Evolutionary conservation across 495 filamentous ascomycete species (phyloP), one percentile per base, ranked within the genome.

Genomic region (Rhypophila decipiens): DNA sequence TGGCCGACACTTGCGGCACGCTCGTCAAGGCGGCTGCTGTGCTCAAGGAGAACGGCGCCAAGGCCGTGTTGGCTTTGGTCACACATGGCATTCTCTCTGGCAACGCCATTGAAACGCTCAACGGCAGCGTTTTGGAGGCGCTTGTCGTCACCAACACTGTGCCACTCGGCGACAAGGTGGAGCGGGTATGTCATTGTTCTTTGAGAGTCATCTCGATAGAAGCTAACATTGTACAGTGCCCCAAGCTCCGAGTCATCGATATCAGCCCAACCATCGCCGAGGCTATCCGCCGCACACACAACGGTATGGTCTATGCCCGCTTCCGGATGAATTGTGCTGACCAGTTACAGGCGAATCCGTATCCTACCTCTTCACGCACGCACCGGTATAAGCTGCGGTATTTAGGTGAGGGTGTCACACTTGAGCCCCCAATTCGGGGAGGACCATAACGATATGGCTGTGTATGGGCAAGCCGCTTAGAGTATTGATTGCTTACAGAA

Each of bases 141-240:
- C 66, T 98, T 5, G 89, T 97, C 12, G 91, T 96, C 42, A 97
- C 94, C 24, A 98, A 98, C 69, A 98, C 90, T n/a, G 88, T 97
- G 22, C 91, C 91, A 33, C 80, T 95, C 47, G 76, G 77, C 43
- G 86, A 86, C 58, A 96, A 94, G 76, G 56, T 66, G 9, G 56
- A 72, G 13, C 62, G 69, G 11, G 61, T 64, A 42, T 39, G 58
- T 59, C 44, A 2, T 1, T 1, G 10, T 3, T 34, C 7, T 5
- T 20, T 36, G 0, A 5, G 5, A 19, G 3, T 19, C 3, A 11
- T 39, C 37, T 4, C 9, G 12, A 15, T 23, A 24, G 10, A 10
- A 3, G 19, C 29, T 29, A 12, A 20, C 40, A 31, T 19, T 44
- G 38, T 17, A 19, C 19, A 63, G 50, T 97, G 93, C 61, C 74